Conservation (phyloP, 108 stramenopile genomes). For the Pseudonitzschia multiseries region DNA sequence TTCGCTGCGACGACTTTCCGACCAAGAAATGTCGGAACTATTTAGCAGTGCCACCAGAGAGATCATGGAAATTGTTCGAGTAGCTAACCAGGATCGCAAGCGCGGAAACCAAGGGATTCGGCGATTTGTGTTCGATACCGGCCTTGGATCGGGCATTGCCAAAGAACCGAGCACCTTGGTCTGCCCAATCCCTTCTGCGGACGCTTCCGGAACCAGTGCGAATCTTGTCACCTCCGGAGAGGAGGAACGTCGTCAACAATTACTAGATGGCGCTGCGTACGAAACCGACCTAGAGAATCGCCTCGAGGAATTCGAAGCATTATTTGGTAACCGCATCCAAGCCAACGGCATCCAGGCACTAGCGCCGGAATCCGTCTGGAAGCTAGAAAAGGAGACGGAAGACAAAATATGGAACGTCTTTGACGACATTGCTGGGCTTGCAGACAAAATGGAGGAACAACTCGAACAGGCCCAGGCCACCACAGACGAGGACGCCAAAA, state of each 20-base stretch:
- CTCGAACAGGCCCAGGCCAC: background rate
- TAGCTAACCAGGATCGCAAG: background rate
- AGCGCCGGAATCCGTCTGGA: background rate
- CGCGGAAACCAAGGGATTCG: background rate
- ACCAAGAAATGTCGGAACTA: background rate
- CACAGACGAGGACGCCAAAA: constrained; percentile 26
- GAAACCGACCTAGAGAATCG: background rate
- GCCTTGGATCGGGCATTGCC: background rate
- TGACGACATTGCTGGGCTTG: background rate
- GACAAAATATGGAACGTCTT: background rate
- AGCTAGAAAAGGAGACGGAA: background rate
- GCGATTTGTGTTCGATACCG: background rate
- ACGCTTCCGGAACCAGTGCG: background rate
- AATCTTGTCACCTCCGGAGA: background rate
- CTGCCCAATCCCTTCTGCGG: background rate
- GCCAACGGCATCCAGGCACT: constrained; percentile 2
- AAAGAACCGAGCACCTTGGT: constrained; percentile 1
- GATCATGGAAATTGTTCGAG: background rate
- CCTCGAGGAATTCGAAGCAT: background rate
- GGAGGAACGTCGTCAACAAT: background rate
- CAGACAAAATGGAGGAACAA: background rate
- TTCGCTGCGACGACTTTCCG: constrained; percentile 2
- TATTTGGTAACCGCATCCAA: constrained; percentile 7
- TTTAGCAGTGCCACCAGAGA: background rate
- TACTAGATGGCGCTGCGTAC: background rate